Conservation (phyloP, 2,329 filamentous ascomycete genomes). For the Xylaria hypoxylon region DNA sequence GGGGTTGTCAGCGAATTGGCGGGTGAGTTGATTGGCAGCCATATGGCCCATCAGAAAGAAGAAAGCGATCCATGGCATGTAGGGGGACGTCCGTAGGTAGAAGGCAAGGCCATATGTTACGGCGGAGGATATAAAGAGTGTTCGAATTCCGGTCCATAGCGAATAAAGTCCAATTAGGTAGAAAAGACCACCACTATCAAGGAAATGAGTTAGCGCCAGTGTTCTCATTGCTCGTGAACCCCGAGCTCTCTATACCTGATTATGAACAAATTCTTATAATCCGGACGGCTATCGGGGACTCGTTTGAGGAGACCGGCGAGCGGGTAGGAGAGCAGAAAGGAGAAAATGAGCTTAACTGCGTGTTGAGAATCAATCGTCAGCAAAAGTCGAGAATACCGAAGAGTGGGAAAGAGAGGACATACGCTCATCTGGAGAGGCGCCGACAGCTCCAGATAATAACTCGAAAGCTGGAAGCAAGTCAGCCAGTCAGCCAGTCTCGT, state of each 20-base stretch:
- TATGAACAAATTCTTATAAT: constrained; percentile 88
- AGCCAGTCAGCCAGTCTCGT: constrained; percentile 41
- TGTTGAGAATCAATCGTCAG: constrained; percentile 28
- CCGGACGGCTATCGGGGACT: constrained; percentile 85
- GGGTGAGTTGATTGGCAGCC: constrained; percentile 87
- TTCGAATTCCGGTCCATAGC: constrained; percentile 85
- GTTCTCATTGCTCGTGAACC: constrained; percentile 15
- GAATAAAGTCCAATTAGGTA: constrained; percentile 95
- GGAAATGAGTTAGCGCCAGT: constrained; percentile 28
- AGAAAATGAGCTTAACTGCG: constrained; percentile 90
- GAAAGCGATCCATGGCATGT: constrained; percentile 98
- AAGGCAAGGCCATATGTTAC: constrained; percentile 87
- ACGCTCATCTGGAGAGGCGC: constrained; percentile 61
- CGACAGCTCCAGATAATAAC: constrained; percentile 56
- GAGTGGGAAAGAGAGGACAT: constrained; percentile 42
- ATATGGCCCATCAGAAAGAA: constrained; percentile 95
- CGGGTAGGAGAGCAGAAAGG: constrained; percentile 92
- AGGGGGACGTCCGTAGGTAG: constrained; percentile 80
- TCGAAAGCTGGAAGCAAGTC: constrained; percentile 56
- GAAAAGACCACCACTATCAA: constrained; percentile 67
- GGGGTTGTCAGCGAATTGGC: constrained; percentile 77
- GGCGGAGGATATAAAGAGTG: constrained; percentile 80
- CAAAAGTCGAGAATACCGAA: constrained; percentile 1
- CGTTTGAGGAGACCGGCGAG: constrained; percentile 89
- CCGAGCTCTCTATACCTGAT: constrained; percentile 67